Base-by-base conservation (phyloP, 2,329 filamentous ascomycete genomes). In the Ceratocystis smalleyi region DNA sequence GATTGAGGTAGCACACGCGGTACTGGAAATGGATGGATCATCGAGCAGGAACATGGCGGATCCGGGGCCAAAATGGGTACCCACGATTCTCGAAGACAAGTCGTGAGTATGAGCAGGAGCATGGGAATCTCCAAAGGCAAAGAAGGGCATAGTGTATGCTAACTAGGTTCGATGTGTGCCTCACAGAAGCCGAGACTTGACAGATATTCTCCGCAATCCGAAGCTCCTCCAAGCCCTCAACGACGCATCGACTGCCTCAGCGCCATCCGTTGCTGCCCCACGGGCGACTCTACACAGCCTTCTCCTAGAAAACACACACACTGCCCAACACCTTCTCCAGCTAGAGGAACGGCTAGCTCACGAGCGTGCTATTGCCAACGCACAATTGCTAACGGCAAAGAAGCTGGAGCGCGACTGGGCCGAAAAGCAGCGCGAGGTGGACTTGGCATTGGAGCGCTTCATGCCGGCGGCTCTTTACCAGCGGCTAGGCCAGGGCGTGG, bases 341-440 rank as follows among this genome's bases (percentile, higher is more conserved):
- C 78, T 85, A 5, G 87, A 89, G 72, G 69, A 76, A 30, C 78
- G 76, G 19, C 75, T 86, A 5, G 71, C 75, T 3, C 80, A 80
- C 68, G 81, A 86, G 70, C 86, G 92, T 64, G 80, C 83, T 32
- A 79, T 81, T 1, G 87, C 89, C 0, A 90, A 95, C 71, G 86
- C 89, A 2, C 86, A 91, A 66, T 82, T 97, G 0, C 80, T 97
- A 0, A 82, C 89, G 10, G 83, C 94, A 24, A 88, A 92, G 70
- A 88, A 89, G 1, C 82, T 96, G 17, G 94, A 97, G 75, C 83
- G 91, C n/a, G 87, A 92, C 71, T 97, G 94, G 89, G 84, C 86
- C 64, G 83, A 88, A 69, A 95, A 94, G 74, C 89, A 97, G 74
- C 80, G 83, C 1, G 90, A 94, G 70, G 94, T 96, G 82, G 94